Evolutionary conservation across 1,284 basidiomycete genomes (phyloP), one percentile per base, ranked within the genome.

Genomic region (Naganishia liquefaciens): DNA sequence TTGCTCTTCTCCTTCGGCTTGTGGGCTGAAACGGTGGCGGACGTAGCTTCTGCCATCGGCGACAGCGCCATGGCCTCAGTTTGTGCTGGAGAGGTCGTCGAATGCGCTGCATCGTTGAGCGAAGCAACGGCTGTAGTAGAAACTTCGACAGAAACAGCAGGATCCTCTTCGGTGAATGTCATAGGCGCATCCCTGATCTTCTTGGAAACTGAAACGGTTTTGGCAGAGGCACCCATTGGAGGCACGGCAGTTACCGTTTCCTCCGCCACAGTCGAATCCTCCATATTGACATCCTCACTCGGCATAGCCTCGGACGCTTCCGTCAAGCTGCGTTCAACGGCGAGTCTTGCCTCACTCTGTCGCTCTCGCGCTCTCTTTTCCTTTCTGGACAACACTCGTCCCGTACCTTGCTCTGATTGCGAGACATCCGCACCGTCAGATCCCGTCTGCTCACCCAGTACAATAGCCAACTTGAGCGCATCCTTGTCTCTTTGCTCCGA

Each of bases 231-330:
- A 10, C 13, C 30, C 13, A 7, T 7, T n/a, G 6, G 3, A 13
- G 30, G 33, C 27, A 21, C 51, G 27, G 17, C 2, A 33, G 28
- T 33, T 15, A 21, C 30, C 7, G 6, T 9, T 37, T 39, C 30
- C 0, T 11, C 51, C 19, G 51, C 33, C 4, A 15, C 25, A 4
- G 51, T 6, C 6, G 51, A 53, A 39, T 53, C 51, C n/a, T 53
- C 51, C 51, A 53, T 53, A 19, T 53, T 30, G 19, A 53, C 33
- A 53, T 53, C 51, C 33, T 53, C 51, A 17, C 28, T 37, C 51
- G 4, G 17, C 33, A n/a, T 13, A 15, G 30, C 13, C 10, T 30
- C 51, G 13, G 51, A 33, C 30, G 28, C 21, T 2, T 33, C 51
- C 28, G 30, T 39, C 19, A 33, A 21, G 11, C 33, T 39, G 19